These are phyloP conservation scores for Pseudogymnoascus sp. DNA, from an alignment of 2,329 filamentous ascomycete species.

Conservation along the genomic window DNA sequence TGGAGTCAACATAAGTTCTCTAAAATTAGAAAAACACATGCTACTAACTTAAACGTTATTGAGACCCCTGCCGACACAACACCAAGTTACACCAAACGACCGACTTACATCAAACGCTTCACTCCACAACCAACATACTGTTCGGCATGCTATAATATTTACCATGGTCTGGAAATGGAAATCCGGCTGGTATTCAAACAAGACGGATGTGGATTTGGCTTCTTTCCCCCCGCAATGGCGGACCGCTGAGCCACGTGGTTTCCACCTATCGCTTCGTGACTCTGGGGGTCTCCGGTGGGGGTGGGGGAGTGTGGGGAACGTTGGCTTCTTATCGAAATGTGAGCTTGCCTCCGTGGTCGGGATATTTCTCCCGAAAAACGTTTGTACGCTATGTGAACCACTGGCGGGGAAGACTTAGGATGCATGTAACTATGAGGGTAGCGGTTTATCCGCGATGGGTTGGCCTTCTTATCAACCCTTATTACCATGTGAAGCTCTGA, in stretches of 20 bases:
- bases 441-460: background rate
- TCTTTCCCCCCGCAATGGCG: background rate
- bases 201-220: background rate
- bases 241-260: background rate
- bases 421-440: background rate
- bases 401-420: background rate
- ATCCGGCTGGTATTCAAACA: background rate
- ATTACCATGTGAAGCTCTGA: constrained; percentile 2
- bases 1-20: background rate
- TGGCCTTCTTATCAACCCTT: background rate
- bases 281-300: background rate
- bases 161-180: background rate
- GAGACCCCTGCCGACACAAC: background rate
- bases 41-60: background rate
- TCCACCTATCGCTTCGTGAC: constrained; percentile 4
- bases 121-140: background rate
- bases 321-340: background rate
- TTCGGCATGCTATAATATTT: background rate
- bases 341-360: background rate
- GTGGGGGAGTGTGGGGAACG: constrained; percentile 5
- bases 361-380: background rate
- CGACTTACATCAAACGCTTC: background rate
- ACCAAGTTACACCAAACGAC: too few relatives aligned
- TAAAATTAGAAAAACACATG: background rate
- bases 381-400: background rate